A percentile compares a stretch with the other conserved stretches of the same genome.
phyloP scores from a whole-genome alignment of 2,329 filamentous ascomycete genomes.

The Seiridium cupressi region DNA sequence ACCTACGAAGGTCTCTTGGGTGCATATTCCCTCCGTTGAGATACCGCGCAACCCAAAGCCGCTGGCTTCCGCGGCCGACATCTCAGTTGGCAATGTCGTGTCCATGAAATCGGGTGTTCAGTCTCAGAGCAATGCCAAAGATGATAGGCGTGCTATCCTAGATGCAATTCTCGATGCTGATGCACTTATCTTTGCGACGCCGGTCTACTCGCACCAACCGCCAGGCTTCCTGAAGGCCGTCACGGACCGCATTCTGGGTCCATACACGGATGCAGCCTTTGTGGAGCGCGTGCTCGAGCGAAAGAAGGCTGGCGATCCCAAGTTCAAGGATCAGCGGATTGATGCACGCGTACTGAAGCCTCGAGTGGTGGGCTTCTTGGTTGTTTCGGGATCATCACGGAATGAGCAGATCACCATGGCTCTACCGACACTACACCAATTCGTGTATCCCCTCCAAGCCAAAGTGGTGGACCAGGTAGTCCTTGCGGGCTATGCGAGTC shows the following conservation, averaged over 20 bases:
- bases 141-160: constrained; percentile 1
- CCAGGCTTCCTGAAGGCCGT: constrained; percentile 4
- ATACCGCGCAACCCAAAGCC: constrained; percentile 3
- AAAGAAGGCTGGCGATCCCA: constrained; percentile 3
- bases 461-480: constrained; percentile 5
- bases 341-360: constrained; percentile 2
- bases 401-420: constrained; percentile 5
- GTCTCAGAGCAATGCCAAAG: neutral
- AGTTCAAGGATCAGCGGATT: constrained; percentile 1
- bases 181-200: constrained; percentile 3
- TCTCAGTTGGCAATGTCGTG: constrained; percentile 2
- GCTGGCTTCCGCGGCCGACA: neutral
- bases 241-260: constrained; percentile 5
- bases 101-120: neutral
- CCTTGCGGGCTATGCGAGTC: neutral
- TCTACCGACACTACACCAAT: constrained; percentile 4
- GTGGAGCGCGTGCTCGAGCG: constrained; percentile 1
- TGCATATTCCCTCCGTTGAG: constrained; percentile 1
- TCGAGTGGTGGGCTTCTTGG: constrained; percentile 3
- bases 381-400: neutral
- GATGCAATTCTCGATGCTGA: constrained; percentile 5
- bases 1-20: neutral
- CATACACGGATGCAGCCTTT: neutral
- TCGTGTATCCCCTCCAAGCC: constrained; percentile 2
- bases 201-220: constrained; percentile 4